Conservation (phyloP, 2,329 filamentous ascomycete genomes). For the Diaporthe sp. region DNA sequence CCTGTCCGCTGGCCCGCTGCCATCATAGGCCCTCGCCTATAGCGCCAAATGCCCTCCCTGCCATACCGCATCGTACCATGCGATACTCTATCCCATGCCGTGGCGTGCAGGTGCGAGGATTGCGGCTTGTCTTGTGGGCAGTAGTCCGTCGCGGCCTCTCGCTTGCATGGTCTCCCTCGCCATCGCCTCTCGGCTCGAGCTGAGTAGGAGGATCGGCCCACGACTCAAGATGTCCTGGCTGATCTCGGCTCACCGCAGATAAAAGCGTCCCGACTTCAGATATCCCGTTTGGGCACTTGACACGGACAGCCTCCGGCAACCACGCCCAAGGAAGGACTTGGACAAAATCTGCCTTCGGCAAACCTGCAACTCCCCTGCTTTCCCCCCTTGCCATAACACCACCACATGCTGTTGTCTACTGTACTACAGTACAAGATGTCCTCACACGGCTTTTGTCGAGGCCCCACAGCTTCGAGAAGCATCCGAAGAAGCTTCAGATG, state of each 20-base stretch:
- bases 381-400: background rate
- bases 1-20: slow-evolving; percentile 8
- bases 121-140: background rate
- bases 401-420: background rate
- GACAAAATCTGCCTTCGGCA: background rate
- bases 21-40: slow-evolving; percentile 4
- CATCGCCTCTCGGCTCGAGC: slow-evolving; percentile 15
- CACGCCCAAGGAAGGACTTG: background rate
- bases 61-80: background rate
- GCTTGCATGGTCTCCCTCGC: slow-evolving; percentile 24
- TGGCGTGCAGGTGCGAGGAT: background rate
- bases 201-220: slow-evolving; percentile 21
- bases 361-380: background rate
- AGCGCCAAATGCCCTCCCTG: background rate
- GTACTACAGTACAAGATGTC: background rate
- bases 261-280: slow-evolving; percentile 18
- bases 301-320: slow-evolving; percentile 23
- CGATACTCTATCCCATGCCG: background rate
- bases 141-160: background rate
- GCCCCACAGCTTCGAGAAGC: slow-evolving; percentile 20
- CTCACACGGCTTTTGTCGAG: slow-evolving; percentile 24
- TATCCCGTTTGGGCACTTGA: background rate
- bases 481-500: slow-evolving; percentile 13
- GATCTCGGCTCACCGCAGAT: slow-evolving; percentile 26
- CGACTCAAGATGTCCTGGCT: slow-evolving; percentile 28